These are phyloP conservation scores for Austroboletus niveus DNA, from an alignment of 1,284 basidiomycete species.

Conservation along the genomic window DNA sequence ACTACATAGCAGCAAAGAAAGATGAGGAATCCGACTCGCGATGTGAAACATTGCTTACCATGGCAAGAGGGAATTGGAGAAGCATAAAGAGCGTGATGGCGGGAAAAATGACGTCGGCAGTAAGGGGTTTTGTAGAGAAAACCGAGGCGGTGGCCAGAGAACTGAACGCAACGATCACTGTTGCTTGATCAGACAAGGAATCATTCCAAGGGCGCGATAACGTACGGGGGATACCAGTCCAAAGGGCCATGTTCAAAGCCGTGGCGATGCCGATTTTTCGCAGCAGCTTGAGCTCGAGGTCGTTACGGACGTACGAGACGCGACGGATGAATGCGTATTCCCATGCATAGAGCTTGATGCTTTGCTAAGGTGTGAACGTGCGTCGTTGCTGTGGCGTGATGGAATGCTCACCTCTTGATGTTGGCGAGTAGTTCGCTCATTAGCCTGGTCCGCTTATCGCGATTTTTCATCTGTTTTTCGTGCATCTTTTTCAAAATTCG, in stretches of 20 bases:
- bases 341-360: constrained; percentile 84
- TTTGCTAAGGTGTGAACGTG: constrained; percentile 31
- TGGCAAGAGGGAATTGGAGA: constrained; percentile 84
- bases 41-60: constrained; percentile 47
- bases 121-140: constrained; percentile 71
- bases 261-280: constrained; percentile 76
- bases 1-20: constrained; percentile 37
- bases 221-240: constrained; percentile 63
- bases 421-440: constrained; percentile 87
- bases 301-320: constrained; percentile 78
- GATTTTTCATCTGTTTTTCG: constrained; percentile 88
- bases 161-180: constrained; percentile 81
- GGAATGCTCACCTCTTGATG: constrained; percentile 68
- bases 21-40: no score
- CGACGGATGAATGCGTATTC: constrained; percentile 83
- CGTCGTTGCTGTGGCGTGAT: neutral
- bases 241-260: constrained; percentile 60
- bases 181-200: constrained; percentile 28
- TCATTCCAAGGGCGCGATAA: constrained; percentile 12
- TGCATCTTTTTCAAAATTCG: constrained; percentile 78
- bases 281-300: constrained; percentile 81
- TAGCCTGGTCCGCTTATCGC: constrained; percentile 71
- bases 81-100: constrained; percentile 92
- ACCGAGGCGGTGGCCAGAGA: constrained; percentile 83
- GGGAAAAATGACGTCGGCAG: constrained; percentile 92